These are phyloP conservation scores for Hippophae gyantsensis DNA, from an alignment of 306 rosid species.

Conservation along the genomic window DNA sequence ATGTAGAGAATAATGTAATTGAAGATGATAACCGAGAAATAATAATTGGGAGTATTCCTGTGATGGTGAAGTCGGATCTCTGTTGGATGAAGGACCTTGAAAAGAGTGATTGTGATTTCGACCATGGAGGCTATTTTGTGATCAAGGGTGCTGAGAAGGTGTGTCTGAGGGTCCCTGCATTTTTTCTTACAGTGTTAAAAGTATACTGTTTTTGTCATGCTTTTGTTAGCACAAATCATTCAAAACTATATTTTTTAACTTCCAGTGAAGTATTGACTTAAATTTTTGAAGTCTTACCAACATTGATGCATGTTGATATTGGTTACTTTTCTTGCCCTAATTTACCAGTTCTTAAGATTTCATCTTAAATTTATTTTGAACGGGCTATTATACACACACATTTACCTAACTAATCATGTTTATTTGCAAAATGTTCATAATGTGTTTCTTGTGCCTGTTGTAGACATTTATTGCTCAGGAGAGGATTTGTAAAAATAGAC, in stretches of 20 bases:
- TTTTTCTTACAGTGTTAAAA: constrained; percentile 2
- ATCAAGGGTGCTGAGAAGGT: constrained; percentile 96
- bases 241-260: not conserved
- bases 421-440: not conserved
- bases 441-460: constrained; percentile 18
- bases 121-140: constrained; percentile 83
- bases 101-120: constrained; percentile 77
- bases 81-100: constrained; percentile 76
- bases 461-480: constrained; percentile 95
- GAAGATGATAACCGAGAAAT: constrained; percentile 44
- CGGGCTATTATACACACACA: not conserved
- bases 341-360: too few relatives aligned
- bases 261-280: too few relatives aligned
- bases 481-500: constrained; percentile 62
- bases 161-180: constrained; percentile 12
- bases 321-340: too few relatives aligned
- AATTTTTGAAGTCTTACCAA: too few relatives aligned
- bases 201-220: not conserved
- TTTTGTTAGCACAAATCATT: not conserved
- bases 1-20: constrained; percentile 26
- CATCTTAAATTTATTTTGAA: too few relatives aligned
- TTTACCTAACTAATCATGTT: not conserved
- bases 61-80: constrained; percentile 84
- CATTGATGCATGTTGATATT: too few relatives aligned
- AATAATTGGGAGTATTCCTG: constrained; percentile 69